A percentile compares a stretch with the other conserved stretches of the same genome.
These are phyloP conservation scores for Parachlorella kessleri DNA, from an alignment of 139 green algal species.

Conservation along the genomic window DNA sequence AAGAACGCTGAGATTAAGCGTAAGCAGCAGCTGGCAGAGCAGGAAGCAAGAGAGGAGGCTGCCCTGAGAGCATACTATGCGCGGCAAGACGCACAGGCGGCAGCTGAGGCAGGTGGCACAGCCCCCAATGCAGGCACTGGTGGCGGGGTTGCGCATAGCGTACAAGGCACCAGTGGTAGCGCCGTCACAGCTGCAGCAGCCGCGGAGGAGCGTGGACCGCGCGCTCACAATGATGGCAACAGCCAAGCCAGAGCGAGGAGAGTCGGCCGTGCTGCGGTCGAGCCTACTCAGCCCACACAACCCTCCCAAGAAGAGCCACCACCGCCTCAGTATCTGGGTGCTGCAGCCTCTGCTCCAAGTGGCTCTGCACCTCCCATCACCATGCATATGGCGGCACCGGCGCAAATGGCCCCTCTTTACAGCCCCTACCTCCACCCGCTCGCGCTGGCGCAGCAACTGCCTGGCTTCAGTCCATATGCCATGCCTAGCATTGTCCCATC, in stretches of 20 bases:
- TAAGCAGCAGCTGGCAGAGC: slow-evolving; percentile 9
- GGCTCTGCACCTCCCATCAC: too few relatives aligned
- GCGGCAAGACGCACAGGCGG: not conserved
- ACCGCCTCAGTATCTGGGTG: too few relatives aligned
- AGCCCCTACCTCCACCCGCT: not conserved
- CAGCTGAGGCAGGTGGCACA: not conserved
- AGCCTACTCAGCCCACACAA: too few relatives aligned
- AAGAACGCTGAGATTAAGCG: not conserved
- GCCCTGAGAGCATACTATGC: slow-evolving; percentile 20
- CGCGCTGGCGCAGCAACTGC: not conserved
- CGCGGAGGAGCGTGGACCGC: too few relatives aligned
- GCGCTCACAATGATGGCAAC: not conserved
- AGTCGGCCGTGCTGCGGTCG: not conserved
- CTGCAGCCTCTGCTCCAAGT: too few relatives aligned
- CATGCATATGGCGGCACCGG: too few relatives aligned
- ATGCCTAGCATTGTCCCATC: too few relatives aligned
- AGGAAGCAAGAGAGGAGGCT: slow-evolving; percentile 18
- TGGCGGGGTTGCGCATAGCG: not conserved
- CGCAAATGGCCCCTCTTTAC: too few relatives aligned
- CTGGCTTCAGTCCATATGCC: too few relatives aligned
- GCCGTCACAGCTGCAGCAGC: not conserved
- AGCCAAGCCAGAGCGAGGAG: not conserved
- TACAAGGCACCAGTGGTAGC: not conserved
- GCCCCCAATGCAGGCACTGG: not conserved
- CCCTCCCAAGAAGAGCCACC: too few relatives aligned